phyloP scores from a whole-genome alignment of 352 stramenopile genomes.

The Globisporangium apiculatum region DNA sequence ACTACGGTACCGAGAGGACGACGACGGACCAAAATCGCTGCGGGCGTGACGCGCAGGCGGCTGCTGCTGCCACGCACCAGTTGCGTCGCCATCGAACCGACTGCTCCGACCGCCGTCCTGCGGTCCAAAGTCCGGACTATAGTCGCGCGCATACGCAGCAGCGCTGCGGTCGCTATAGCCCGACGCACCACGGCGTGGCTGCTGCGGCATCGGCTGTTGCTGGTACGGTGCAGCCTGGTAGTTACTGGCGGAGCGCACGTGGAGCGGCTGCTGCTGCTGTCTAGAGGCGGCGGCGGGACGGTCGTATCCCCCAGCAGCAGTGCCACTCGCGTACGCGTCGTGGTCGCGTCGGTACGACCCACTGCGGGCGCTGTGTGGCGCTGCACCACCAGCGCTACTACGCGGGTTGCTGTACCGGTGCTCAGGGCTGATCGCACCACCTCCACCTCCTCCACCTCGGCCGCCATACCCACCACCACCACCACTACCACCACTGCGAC shows the following conservation, averaged over 20 bases:
- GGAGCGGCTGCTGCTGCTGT: conserved; percentile 4
- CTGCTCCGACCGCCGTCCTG: conserved; percentile 2
- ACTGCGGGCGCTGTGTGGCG: conserved; percentile 1
- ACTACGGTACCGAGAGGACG: background rate
- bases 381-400: background rate
- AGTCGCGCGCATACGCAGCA: background rate
- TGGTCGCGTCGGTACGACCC: conserved; percentile 5
- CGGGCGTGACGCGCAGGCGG: no score
- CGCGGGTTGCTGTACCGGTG: conserved; percentile 1
- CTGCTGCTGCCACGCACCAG: no score
- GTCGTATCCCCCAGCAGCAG: background rate
- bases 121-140: conserved; percentile 6
- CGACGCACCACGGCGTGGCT: background rate
- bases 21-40: background rate
- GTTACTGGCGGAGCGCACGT: conserved; percentile 1
- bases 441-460: conserved; percentile 2
- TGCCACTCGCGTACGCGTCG: background rate
- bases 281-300: background rate
- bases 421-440: background rate
- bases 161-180: conserved; percentile 9
- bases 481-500: conserved; percentile 4
- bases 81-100: background rate
- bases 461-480: conserved; percentile 2
- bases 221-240: background rate
- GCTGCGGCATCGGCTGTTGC: background rate